Evolutionary conservation across 2,329 filamentous ascomycete genomes (phyloP).

Genomic region (Xylariaceae sp.): DNA sequence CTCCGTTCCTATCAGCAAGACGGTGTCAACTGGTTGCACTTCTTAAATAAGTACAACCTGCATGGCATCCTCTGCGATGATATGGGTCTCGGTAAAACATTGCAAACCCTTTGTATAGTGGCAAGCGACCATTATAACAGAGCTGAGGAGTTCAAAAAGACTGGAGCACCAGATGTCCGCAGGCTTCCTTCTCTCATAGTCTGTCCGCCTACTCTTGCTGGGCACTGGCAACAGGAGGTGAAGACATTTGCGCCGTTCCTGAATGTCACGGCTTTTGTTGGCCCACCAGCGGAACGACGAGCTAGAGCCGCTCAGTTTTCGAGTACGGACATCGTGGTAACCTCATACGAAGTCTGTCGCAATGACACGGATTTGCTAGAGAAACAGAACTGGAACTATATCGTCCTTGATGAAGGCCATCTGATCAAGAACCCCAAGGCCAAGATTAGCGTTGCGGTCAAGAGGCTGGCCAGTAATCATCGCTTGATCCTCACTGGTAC

Average conservation of each 20-base stretch:
- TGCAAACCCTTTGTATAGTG: conserved; percentile 96
- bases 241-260: conserved; percentile 94
- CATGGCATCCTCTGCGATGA: conserved; percentile 98
- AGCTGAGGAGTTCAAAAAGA: conserved; percentile 84
- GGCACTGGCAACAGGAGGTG: conserved; percentile 98
- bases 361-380: conserved; percentile 87
- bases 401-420: conserved; percentile 94
- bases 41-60: conserved; percentile 95
- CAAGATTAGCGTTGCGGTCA: conserved; percentile 91
- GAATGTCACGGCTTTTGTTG: conserved; percentile 83
- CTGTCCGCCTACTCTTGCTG: conserved; percentile 91
- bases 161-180: conserved; percentile 70
- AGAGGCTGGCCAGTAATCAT: conserved; percentile 85
- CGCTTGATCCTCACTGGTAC: conserved; percentile 94
- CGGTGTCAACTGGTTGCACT: conserved; percentile 97
- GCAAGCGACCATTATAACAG: conserved; percentile 95
- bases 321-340: conserved; percentile 88
- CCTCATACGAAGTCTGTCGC: conserved; percentile 95
- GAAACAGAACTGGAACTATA: conserved; percentile 92
- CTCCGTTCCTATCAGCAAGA: conserved; percentile 97
- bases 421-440: conserved; percentile 98
- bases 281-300: conserved; percentile 75
- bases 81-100: conserved; percentile 96
- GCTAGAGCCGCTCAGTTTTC: conserved; percentile 65
- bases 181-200: conserved; percentile 88